Evolutionary conservation across 257 asterid genomes (phyloP).

Genomic region (Penstemon newberryi): DNA sequence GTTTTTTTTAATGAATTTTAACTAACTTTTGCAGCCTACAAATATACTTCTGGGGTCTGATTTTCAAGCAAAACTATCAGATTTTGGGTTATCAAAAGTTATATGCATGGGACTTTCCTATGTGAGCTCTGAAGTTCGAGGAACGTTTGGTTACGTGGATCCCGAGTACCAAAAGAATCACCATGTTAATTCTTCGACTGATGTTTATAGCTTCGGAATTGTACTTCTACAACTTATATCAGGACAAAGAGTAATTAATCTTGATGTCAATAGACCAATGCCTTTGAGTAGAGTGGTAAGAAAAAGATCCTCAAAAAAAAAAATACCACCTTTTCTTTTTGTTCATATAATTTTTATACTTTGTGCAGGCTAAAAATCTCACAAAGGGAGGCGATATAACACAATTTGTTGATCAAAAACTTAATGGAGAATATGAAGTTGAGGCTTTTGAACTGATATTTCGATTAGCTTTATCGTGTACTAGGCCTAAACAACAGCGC

Average conservation of each 20-base stretch:
- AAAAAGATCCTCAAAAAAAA: background rate
- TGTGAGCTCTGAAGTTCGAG: constrained; percentile 83
- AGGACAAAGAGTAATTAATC: constrained; percentile 69
- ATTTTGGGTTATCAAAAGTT: constrained; percentile 79
- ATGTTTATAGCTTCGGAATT: constrained; percentile 78
- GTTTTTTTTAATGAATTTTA: background rate
- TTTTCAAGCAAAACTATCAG: constrained; percentile 66
- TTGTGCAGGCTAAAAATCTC: constrained; percentile 57
- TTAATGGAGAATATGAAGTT: constrained; percentile 48
- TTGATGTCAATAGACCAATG: constrained; percentile 60
- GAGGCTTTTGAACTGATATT: constrained; percentile 57
- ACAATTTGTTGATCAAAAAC: constrained; percentile 71
- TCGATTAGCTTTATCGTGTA: constrained; percentile 58
- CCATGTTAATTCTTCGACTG: constrained; percentile 70
- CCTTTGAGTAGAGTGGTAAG: constrained; percentile 66
- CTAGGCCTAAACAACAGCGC: constrained; percentile 63
- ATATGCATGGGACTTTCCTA: constrained; percentile 61
- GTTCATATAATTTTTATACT: background rate
- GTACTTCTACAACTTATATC: constrained; percentile 75
- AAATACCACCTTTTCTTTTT: background rate
- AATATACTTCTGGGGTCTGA: constrained; percentile 61
- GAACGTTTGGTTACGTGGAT: constrained; percentile 85
- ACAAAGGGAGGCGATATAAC: constrained; percentile 51
- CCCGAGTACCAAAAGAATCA: constrained; percentile 79
- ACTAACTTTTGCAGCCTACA: constrained; percentile 60